Base-by-base conservation (phyloP, 345 rosid species). In the Sisymbrium irio region DNA sequence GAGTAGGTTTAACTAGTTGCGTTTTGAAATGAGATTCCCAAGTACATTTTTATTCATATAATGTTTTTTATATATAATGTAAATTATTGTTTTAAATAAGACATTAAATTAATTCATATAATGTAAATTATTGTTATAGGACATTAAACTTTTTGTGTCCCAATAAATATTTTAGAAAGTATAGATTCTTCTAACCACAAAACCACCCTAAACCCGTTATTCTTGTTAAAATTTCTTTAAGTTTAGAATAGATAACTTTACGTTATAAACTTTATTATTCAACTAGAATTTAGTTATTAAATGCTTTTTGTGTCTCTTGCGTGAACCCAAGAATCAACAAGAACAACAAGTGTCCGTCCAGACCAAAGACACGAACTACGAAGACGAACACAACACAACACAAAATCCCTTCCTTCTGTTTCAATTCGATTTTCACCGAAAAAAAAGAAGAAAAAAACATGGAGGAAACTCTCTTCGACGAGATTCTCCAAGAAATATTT, bases 401-500 rank as follows among this genome's bases (percentile, higher is more conserved):
- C 28, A 3, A 27, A 6, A 54, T 45, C 54, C 45, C 35, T 13
- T 62, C 28, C 5, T n/a, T 69, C 58, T 8, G 33, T 20, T 45
- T 62, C 70, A 15, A 69, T 53, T 45, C 66, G 9, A 69, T 69
- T 44, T 9, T 3, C 17, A 44, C 0, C 32, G 2, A 1, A 22
- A 22, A 22, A 22, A 22, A 25, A 30, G 2, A 1, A 22, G 3
- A 22, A 22, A 22, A 25, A 30, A 66, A n/a, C 2, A 89, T 91
- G 98, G 97, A 86, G 37, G 59, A 15, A 56, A 39, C 79, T 76
- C 60, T 93, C 2, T 84, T 86, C 61, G 98, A 93, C 62, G 98
- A 93, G 76, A 84, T 93, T 59, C 82, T 93, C 13, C 83, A 83
- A 45, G 97, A 93, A 76, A 85, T 93, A 67, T 88, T 93, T 70